Percentiles rank a stretch among this genome's conserved stretches.
phyloP scores from a whole-genome alignment of 306 rosid genomes.

The Benincasa hispida region DNA sequence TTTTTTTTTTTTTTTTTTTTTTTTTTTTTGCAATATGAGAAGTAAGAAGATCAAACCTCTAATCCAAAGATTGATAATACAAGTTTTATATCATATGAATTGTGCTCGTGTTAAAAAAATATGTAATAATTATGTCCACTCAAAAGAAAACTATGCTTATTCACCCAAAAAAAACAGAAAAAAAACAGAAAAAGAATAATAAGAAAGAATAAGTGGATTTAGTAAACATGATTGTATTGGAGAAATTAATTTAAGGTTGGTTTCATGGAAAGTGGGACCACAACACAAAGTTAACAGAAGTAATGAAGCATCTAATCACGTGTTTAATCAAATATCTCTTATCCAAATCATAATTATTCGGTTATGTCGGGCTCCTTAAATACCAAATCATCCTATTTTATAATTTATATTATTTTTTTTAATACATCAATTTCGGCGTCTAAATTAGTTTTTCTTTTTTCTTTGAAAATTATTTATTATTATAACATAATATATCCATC shows the following conservation, averaged over 20 bases:
- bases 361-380: neutral
- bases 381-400: neutral
- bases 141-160: no score
- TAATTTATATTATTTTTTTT: neutral
- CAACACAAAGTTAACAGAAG: neutral
- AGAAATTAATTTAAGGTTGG: neutral
- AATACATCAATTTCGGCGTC: neutral
- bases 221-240: neutral
- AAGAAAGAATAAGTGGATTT: neutral
- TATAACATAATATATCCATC: neutral
- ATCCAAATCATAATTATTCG: neutral
- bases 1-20: no score
- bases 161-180: no score
- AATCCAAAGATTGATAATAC: no score
- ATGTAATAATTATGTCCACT: no score
- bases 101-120: no score
- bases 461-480: neutral
- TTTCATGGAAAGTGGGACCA: neutral
- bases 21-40: no score
- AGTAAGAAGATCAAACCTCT: no score
- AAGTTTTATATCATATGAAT: no score
- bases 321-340: neutral
- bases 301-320: slow-evolving; percentile 2
- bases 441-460: neutral
- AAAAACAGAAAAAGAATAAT: no score